Evolutionary conservation across 495 filamentous ascomycete species (phyloP).

Genomic region (Talaromyces trachyspermus): DNA sequence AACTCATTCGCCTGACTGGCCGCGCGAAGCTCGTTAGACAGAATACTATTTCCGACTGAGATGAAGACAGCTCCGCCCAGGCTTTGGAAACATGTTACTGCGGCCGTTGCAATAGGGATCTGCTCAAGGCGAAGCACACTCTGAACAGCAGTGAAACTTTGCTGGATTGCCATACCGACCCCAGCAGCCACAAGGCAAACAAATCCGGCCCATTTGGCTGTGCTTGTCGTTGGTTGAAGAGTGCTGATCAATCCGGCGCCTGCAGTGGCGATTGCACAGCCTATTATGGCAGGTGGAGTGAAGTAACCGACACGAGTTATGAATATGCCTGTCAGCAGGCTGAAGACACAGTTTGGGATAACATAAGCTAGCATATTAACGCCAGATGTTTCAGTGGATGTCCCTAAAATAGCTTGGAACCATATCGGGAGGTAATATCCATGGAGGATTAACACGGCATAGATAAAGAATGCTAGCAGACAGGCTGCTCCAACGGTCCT

Average conservation of each 20-base stretch:
- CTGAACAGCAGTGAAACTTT: constrained; percentile 28
- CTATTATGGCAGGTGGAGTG: constrained; percentile 55
- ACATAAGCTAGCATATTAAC: constrained; percentile 8
- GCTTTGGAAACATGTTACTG: constrained; percentile 51
- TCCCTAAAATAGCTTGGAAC: constrained; percentile 7
- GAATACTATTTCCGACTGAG: constrained; percentile 58
- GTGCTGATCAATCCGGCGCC: constrained; percentile 63
- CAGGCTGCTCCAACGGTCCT: constrained; percentile 7
- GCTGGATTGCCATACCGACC: constrained; percentile 44
- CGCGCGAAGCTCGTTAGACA: constrained; percentile 51
- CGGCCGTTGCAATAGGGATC: constrained; percentile 44
- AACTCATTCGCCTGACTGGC: constrained; percentile 33
- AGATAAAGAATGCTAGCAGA: constrained; percentile 7
- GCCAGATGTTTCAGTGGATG: constrained; percentile 4
- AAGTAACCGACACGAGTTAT: constrained; percentile 61
- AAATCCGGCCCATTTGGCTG: constrained; percentile 49
- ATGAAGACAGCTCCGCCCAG: constrained; percentile 58
- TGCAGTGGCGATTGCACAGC: constrained; percentile 44
- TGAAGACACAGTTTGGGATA: constrained; percentile 5
- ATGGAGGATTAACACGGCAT: constrained; percentile 30
- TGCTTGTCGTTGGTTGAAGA: constrained; percentile 35
- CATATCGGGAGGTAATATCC: constrained; percentile 6
- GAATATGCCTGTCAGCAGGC: constrained; percentile 32
- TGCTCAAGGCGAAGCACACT: constrained; percentile 28
- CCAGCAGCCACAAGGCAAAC: constrained; percentile 49